Base-by-base conservation (phyloP, 2,329 filamentous ascomycete species). In the Amylocarpus encephaloides region DNA sequence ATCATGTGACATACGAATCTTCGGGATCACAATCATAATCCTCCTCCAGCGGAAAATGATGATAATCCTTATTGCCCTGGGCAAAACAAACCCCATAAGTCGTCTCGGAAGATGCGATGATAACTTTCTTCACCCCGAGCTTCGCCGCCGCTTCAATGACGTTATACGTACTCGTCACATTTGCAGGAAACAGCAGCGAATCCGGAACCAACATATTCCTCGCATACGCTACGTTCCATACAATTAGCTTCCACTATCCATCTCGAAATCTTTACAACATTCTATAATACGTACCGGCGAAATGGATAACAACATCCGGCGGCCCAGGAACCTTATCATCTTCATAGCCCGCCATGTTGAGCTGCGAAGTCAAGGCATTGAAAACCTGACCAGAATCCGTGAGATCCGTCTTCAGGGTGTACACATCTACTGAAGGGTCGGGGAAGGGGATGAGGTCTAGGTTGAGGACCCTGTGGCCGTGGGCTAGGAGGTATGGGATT, bases 121-220 rank as follows among this genome's bases (percentile, higher is more conserved):
- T 71, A 58, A 84, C 76, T 59, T 84, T 84, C 56, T 73, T 73
- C 6, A 84, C 76, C 11, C 78, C 78, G 0, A 83, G 68, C 54
- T 82, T 82, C 60, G 73, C 80, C 0, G 79, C 79, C 22, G 79
- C 78, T 64, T 84, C 80, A 54, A 84, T 73, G 19, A 83, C 73
- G 58, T 84, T 84, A 65, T 82, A 82, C 0, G 76, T 79, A 9
- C 73, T 70, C 0, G 70, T 67, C 0, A 76, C 72, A 58, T 84
- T 85, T 22, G 68, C 72, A 15, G 70, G 69, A 64, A 80, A 84
- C 46, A 72, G 76, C 59, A 81, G 77, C 46, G 76, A 78, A 60
- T 84, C 80, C 0, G 79, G 78, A 0, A 80, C 78, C 2, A 83
- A 70, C 73, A 83, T 74, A 58, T 80, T 79, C 22, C 79, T 71